Evolutionary conservation across 306 rosid genomes (phyloP).

Genomic region (Dalbergia cultrata): DNA sequence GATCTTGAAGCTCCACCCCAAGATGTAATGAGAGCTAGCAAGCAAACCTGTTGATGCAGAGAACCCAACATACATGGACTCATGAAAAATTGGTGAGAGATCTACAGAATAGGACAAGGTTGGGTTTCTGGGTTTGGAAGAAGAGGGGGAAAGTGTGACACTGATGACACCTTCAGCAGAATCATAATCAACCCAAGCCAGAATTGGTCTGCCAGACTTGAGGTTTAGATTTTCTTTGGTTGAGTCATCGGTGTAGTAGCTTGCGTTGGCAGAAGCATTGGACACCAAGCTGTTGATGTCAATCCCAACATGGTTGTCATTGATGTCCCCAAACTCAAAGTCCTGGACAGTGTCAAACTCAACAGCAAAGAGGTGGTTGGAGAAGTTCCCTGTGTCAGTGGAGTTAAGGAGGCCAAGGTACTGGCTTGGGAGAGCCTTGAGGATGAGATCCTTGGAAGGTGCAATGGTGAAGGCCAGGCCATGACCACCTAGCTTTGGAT

Average conservation of each 20-base stretch:
- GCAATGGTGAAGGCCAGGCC: slow-evolving; percentile 79
- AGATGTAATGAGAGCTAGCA: slow-evolving; percentile 77
- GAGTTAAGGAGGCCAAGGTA: slow-evolving; percentile 76
- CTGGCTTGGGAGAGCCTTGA: slow-evolving; percentile 70
- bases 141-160: slow-evolving; percentile 65
- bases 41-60: slow-evolving; percentile 92
- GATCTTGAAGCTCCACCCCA: slow-evolving; percentile 89
- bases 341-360: slow-evolving; percentile 87
- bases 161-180: slow-evolving; percentile 48
- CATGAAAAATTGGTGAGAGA: slow-evolving; percentile 67
- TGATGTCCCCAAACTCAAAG: slow-evolving; percentile 69
- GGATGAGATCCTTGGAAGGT: slow-evolving; percentile 48
- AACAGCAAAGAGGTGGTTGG: slow-evolving; percentile 77
- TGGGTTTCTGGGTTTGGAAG: slow-evolving; percentile 64
- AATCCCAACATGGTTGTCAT: slow-evolving; percentile 81
- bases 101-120: slow-evolving; percentile 60
- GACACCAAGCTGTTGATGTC: slow-evolving; percentile 69
- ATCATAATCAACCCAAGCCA: slow-evolving; percentile 82
- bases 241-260: slow-evolving; percentile 57
- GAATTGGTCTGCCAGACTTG: slow-evolving; percentile 60
- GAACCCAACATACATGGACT: slow-evolving; percentile 80
- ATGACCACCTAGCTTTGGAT: slow-evolving; percentile 79
- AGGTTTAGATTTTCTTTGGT: slow-evolving; percentile 55
- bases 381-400: slow-evolving; percentile 57
- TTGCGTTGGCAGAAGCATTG: slow-evolving; percentile 59